These are phyloP conservation scores for Trametes gibbosa DNA, from an alignment of 768 basidiomycete species.

Conservation along the genomic window DNA sequence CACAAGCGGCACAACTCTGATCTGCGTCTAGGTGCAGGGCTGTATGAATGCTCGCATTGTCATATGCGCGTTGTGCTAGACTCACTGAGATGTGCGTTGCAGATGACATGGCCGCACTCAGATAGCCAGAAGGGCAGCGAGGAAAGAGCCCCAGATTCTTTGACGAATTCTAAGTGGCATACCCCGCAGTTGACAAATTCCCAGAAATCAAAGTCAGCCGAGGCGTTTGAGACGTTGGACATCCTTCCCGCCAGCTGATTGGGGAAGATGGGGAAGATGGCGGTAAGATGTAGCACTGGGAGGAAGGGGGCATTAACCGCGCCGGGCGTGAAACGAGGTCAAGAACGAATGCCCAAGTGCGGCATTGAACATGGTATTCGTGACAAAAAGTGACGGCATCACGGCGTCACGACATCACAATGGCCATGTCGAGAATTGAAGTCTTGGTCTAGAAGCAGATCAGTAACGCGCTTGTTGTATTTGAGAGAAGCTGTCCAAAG, in stretches of 20 bases:
- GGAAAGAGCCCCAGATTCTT: conserved; percentile 46
- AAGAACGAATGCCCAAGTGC: not conserved
- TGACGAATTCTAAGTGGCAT: conserved; percentile 66
- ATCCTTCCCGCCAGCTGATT: conserved; percentile 23
- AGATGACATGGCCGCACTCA: conserved; percentile 83
- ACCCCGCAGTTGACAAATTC: conserved; percentile 70
- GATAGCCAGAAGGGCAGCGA: conserved; percentile 84
- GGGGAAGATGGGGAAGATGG: not conserved
- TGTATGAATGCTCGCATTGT: not conserved
- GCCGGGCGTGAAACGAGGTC: not conserved
- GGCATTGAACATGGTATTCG: not conserved
- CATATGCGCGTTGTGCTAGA: not conserved
- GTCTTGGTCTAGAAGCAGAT: too few relatives aligned
- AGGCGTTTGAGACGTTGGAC: conserved; percentile 37
- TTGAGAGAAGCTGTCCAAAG: too few relatives aligned
- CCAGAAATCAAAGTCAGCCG: conserved; percentile 64
- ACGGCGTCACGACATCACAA: too few relatives aligned
- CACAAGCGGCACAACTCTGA: conserved; percentile 74
- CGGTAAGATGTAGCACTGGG: not conserved
- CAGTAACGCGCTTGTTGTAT: too few relatives aligned
- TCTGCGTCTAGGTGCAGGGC: conserved; percentile 52
- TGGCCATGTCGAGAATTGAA: too few relatives aligned
- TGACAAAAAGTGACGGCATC: too few relatives aligned
- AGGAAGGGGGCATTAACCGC: not conserved
- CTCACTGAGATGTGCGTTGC: conserved; percentile 83